These are phyloP conservation scores for Hibiscus tridactylites DNA, from an alignment of 345 rosid species.

Conservation along the genomic window DNA sequence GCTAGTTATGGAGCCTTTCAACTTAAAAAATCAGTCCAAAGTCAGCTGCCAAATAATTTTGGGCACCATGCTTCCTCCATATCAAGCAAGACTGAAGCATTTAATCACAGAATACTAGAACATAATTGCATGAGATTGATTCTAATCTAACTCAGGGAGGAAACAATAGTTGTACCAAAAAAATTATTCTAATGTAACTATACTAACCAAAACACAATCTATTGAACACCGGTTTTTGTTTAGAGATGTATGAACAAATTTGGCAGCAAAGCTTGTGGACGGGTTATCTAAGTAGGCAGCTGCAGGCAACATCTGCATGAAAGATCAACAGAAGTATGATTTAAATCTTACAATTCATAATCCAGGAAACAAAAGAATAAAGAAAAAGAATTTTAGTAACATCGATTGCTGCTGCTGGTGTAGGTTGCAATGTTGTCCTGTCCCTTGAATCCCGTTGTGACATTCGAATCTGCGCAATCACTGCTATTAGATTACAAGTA, in stretches of 20 bases:
- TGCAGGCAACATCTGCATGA: constrained; percentile 77
- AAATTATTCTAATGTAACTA: not conserved
- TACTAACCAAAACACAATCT: constrained; percentile 73
- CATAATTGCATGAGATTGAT: not conserved
- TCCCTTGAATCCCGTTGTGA: no score
- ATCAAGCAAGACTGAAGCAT: not conserved
- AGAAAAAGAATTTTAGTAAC: constrained; percentile 30
- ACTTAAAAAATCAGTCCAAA: not conserved
- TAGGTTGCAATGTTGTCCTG: constrained; percentile 55
- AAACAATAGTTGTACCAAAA: not conserved
- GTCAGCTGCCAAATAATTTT: not conserved
- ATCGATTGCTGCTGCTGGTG: constrained; percentile 92
- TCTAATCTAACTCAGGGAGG: not conserved
- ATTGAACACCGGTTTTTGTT: constrained; percentile 95
- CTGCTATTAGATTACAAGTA: no score
- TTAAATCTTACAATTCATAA: constrained; percentile 4
- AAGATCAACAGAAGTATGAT: constrained; percentile 11
- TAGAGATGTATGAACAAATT: constrained; percentile 90
- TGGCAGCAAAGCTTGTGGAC: constrained; percentile 88
- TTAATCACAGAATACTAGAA: not conserved
- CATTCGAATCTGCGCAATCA: no score
- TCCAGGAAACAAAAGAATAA: constrained; percentile 4
- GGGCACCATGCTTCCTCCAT: not conserved
- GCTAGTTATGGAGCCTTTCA: not conserved
- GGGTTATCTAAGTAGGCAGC: constrained; percentile 90